Evolutionary conservation across 257 asterid species (phyloP).

Genomic region (Scutellaria galericulata): DNA sequence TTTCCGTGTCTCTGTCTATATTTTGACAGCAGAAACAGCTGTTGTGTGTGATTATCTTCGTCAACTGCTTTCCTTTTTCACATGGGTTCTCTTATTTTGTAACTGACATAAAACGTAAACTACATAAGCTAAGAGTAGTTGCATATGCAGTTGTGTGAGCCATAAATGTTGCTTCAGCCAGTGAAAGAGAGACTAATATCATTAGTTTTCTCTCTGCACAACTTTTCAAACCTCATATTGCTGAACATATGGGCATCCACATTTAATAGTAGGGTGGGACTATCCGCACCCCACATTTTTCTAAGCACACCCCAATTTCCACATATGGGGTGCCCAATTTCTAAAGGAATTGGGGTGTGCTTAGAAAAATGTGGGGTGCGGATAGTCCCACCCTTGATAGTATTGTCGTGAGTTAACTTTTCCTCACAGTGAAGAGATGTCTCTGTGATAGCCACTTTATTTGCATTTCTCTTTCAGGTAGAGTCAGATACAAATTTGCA

Average conservation of each 20-base stretch:
- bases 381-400: no score
- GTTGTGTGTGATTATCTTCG: not conserved
- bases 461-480: slow-evolving; percentile 66
- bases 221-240: slow-evolving; percentile 17
- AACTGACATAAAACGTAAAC: slow-evolving; percentile 2
- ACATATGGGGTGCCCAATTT: no score
- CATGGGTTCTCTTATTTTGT: slow-evolving; percentile 12
- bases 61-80: slow-evolving; percentile 16
- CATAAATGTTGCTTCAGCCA: slow-evolving; percentile 26
- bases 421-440: slow-evolving; percentile 16
- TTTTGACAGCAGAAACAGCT: slow-evolving; percentile 11
- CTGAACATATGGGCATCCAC: not conserved
- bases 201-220: not conserved
- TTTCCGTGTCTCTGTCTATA: not conserved
- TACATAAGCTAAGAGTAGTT: not conserved
- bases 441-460: slow-evolving; percentile 14
- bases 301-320: no score
- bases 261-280: no score
- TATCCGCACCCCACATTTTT: no score
- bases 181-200: not conserved
- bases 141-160: not conserved
- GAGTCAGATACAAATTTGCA: slow-evolving; percentile 96
- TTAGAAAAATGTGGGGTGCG: no score
- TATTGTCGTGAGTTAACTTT: not conserved
- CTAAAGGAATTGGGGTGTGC: no score